Conservation (phyloP, 192 early-diverging fungal species). For the Oehlia diaphana region DNA sequence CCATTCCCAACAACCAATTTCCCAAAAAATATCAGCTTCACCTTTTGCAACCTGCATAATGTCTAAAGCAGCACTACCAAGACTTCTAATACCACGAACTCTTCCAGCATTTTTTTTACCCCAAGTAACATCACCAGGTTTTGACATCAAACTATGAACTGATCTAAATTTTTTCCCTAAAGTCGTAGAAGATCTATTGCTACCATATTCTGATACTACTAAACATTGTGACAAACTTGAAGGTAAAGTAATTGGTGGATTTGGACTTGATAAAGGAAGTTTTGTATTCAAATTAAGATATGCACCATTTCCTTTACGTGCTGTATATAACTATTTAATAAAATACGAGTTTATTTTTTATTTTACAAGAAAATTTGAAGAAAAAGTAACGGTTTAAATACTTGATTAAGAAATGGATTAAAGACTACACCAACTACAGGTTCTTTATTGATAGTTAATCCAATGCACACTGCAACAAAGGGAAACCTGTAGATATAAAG, state of each 20-base stretch:
- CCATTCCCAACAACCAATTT: conserved; percentile 76
- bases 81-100: conserved; percentile 71
- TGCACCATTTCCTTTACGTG: conserved; percentile 63
- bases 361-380: not conserved
- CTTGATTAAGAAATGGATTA: conserved; percentile 86
- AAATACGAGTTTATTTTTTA: not conserved
- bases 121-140: conserved; percentile 40
- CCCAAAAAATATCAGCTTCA: conserved; percentile 87
- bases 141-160: conserved; percentile 64
- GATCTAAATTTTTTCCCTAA: conserved; percentile 70
- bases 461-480: conserved; percentile 86
- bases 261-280: conserved; percentile 61
- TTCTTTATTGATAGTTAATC: conserved; percentile 66
- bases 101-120: conserved; percentile 42
- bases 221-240: conserved; percentile 65
- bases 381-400: conserved; percentile 43
- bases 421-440: conserved; percentile 89
- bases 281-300: conserved; percentile 53
- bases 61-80: conserved; percentile 78
- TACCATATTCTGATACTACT: conserved; percentile 86
- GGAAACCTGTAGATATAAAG: conserved; percentile 62
- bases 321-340: conserved; percentile 48
- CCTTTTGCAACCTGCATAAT: conserved; percentile 83
- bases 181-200: conserved; percentile 54
- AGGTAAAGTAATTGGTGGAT: conserved; percentile 54